These are phyloP conservation scores for Entomortierella chlamydospora DNA, from an alignment of 192 early-diverging fungal species.

Conservation along the genomic window DNA sequence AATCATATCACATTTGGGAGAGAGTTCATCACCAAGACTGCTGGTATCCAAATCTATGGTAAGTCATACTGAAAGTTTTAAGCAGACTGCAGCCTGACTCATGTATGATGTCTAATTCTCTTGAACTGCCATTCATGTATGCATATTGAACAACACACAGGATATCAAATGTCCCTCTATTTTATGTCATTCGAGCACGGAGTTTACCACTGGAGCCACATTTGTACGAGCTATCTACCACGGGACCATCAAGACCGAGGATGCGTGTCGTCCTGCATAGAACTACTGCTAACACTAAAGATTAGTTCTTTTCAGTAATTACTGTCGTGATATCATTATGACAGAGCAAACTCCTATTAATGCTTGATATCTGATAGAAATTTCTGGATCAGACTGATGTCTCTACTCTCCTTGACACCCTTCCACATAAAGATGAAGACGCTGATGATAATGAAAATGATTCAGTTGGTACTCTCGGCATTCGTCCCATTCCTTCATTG, in stretches of 20 bases:
- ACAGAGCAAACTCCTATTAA: background rate
- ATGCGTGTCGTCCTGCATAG: background rate
- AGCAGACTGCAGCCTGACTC: background rate
- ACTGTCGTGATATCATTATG: background rate
- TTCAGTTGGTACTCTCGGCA: too few species aligned
- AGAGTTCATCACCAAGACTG: background rate
- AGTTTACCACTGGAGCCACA: background rate
- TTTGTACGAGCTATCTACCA: background rate
- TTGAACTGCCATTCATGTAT: background rate
- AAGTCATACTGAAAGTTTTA: background rate
- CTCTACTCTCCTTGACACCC: background rate
- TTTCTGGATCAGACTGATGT: background rate
- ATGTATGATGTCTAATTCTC: background rate
- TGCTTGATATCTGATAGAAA: background rate
- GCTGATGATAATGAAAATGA: background rate
- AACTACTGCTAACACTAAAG: background rate
- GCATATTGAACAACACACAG: background rate
- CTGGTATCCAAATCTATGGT: constrained; percentile 3
- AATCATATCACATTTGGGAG: background rate
- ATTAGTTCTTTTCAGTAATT: background rate
- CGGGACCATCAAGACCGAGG: background rate
- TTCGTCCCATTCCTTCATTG: background rate
- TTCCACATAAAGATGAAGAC: background rate
- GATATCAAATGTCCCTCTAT: background rate
- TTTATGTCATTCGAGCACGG: background rate